These are phyloP conservation scores for Austroboletus novae-zelandiae DNA, from an alignment of 1,284 basidiomycete species.

Conservation along the genomic window DNA sequence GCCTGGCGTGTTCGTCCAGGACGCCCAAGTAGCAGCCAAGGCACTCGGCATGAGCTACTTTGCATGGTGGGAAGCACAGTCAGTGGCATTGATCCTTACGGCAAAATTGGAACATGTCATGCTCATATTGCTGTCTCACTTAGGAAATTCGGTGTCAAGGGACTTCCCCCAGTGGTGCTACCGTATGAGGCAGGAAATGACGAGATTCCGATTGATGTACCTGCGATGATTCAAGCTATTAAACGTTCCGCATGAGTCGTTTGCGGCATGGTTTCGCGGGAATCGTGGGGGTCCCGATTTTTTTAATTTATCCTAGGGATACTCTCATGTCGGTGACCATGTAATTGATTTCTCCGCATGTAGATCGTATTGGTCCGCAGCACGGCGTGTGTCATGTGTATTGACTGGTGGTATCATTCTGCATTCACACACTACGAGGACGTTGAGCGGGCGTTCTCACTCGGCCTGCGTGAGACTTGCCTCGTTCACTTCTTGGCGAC, in stretches of 20 bases:
- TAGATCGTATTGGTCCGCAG: too few relatives aligned
- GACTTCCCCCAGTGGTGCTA: slow-evolving; percentile 40
- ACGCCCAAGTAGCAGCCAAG: slow-evolving; percentile 61
- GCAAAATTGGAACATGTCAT: not conserved
- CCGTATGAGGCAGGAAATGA: slow-evolving; percentile 40
- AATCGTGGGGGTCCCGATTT: too few relatives aligned
- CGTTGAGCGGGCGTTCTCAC: too few relatives aligned
- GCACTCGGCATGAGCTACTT: slow-evolving; percentile 71
- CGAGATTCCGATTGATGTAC: slow-evolving; percentile 51
- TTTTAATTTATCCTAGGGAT: too few relatives aligned
- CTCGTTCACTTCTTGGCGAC: too few relatives aligned
- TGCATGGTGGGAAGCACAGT: slow-evolving; percentile 70
- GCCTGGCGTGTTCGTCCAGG: slow-evolving; percentile 64
- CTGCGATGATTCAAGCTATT: slow-evolving; percentile 44
- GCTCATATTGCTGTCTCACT: not conserved
- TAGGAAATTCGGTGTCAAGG: slow-evolving; percentile 10
- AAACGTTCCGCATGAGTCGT: slow-evolving; percentile 18
- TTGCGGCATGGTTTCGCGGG: too few relatives aligned
- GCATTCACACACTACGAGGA: too few relatives aligned
- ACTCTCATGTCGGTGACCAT: too few relatives aligned
- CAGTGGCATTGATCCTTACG: slow-evolving; percentile 15
- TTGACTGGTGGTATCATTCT: too few relatives aligned
- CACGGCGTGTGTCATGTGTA: too few relatives aligned
- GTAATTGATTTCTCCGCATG: too few relatives aligned
- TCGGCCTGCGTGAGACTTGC: too few relatives aligned